phyloP scores from a whole-genome alignment of 495 filamentous ascomycete species.

The Thozetella sp. region DNA sequence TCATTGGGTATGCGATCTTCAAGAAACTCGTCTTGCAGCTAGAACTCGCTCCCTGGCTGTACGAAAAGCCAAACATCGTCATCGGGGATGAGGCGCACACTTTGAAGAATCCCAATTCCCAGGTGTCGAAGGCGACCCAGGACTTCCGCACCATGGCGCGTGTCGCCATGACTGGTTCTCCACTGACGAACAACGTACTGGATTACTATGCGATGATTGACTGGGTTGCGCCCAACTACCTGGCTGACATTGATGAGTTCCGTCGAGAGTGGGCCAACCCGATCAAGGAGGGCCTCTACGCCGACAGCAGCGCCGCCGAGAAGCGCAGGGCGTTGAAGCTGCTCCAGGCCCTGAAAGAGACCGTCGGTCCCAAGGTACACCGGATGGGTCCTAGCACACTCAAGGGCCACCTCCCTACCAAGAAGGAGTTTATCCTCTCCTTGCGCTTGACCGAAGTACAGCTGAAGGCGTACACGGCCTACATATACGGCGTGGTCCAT shows the following conservation, averaged over 20 bases:
- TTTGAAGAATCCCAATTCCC: constrained; percentile 64
- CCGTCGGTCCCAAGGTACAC: constrained; percentile 78
- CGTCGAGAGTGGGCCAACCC: constrained; percentile 66
- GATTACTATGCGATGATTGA: constrained; percentile 89
- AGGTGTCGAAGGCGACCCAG: constrained; percentile 52
- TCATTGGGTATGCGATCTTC: constrained; percentile 76
- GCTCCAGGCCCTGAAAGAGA: constrained; percentile 69
- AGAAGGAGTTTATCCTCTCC: constrained; percentile 80
- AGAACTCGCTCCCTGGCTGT: constrained; percentile 40
- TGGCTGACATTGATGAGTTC: constrained; percentile 70
- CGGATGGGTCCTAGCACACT: constrained; percentile 72
- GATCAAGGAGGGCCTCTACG: constrained; percentile 69
- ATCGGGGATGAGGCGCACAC: constrained; percentile 86
- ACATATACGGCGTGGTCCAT: constrained; percentile 36
- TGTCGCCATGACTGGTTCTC: constrained; percentile 87
- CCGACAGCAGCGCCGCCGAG: constrained; percentile 57
- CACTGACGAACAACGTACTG: constrained; percentile 76
- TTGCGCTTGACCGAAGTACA: constrained; percentile 73
- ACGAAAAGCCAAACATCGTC: constrained; percentile 69
- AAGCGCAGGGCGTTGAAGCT: constrained; percentile 62
- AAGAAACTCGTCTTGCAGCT: constrained; percentile 31
- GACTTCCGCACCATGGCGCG: constrained; percentile 68
- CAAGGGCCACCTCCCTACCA: constrained; percentile 63
- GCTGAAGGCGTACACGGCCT: constrained; percentile 60
- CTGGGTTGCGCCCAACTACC: constrained; percentile 81